phyloP scores from a whole-genome alignment of 768 basidiomycete species.

The Lactarius trivialis region DNA sequence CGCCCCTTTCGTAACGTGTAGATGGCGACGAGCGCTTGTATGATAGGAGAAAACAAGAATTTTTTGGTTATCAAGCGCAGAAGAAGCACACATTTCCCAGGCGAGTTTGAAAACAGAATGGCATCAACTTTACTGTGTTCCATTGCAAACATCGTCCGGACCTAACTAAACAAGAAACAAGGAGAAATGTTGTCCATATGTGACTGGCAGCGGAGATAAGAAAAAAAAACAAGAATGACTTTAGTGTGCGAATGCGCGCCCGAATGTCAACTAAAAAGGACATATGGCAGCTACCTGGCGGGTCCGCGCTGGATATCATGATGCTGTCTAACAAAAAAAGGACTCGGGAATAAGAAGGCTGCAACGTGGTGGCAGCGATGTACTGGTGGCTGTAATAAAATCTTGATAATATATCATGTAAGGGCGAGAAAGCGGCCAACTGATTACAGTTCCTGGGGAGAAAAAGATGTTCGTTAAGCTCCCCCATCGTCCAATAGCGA shows the following conservation, averaged over 20 bases:
- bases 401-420: neutral
- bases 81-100: neutral
- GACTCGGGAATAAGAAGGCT: neutral
- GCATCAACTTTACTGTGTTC: neutral
- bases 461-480: neutral
- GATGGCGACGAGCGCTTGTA: neutral
- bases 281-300: neutral
- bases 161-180: neutral
- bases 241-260: neutral
- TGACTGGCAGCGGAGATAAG: neutral
- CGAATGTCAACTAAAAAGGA: neutral
- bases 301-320: neutral
- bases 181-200: neutral
- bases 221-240: neutral
- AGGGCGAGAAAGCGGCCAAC: neutral
- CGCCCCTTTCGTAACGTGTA: neutral
- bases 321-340: neutral
- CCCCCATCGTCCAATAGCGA: too few species aligned
- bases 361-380: neutral
- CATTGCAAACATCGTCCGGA: neutral
- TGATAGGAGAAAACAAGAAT: neutral
- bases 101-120: neutral
- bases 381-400: neutral
- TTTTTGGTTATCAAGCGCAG: neutral
- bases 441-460: constrained; percentile 12